Conservation (phyloP, 371 early-diverging fungal genomes). For the Mortierella sp. region DNA sequence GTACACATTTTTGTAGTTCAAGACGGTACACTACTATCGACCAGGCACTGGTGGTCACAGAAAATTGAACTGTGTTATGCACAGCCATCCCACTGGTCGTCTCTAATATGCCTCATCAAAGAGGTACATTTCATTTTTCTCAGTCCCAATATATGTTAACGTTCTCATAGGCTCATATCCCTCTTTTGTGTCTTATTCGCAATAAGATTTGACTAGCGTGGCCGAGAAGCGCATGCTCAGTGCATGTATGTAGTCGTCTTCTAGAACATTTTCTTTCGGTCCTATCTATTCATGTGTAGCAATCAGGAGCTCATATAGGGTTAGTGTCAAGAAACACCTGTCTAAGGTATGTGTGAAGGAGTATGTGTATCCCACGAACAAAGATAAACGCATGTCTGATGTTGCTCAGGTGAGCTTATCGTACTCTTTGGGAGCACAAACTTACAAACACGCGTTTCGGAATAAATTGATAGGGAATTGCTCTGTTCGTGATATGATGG, state of each 20-base stretch:
- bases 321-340: conserved; percentile 2
- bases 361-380: background rate
- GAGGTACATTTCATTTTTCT: too few relatives aligned
- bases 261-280: too few relatives aligned
- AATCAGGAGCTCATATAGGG: background rate
- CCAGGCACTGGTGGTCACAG: background rate
- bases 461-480: conserved; percentile 10
- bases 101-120: background rate
- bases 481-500: background rate
- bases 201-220: too few relatives aligned
- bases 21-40: background rate
- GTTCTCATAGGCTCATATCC: too few relatives aligned
- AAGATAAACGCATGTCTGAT: background rate
- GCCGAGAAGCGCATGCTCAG: too few relatives aligned
- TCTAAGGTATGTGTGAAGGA: background rate
- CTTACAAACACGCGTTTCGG: conserved; percentile 44
- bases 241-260: too few relatives aligned
- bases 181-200: too few relatives aligned
- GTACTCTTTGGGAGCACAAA: conserved; percentile 13
- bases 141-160: too few relatives aligned
- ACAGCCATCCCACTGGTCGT: background rate
- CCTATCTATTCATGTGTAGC: conserved; percentile 43
- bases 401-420: conserved; percentile 10
- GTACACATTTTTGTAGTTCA: background rate
- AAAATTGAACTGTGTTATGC: background rate